A percentile compares a stretch with the other conserved stretches of the same genome.
These are phyloP conservation scores for Pseudocercospora ulei DNA, from an alignment of 2,329 filamentous ascomycete species.

Conservation along the genomic window DNA sequence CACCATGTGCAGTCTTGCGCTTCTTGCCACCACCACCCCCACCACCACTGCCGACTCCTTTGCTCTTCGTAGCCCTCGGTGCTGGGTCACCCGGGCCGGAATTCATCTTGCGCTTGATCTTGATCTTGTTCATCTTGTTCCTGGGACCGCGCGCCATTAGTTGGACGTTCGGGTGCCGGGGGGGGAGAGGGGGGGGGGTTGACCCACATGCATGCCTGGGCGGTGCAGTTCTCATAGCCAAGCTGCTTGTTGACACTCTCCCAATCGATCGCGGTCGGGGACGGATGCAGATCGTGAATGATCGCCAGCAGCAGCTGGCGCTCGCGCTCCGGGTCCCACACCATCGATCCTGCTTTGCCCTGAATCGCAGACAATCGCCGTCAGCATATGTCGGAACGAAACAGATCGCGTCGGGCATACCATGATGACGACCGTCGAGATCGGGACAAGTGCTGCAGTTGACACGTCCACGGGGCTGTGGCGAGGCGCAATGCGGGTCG, in stretches of 20 bases:
- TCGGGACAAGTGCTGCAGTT: no score
- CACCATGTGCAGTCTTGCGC: conserved; percentile 11
- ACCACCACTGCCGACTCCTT: conserved; percentile 4
- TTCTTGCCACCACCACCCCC: conserved; percentile 7
- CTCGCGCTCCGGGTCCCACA: conserved; percentile 1
- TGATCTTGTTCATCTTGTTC: conserved; percentile 7
- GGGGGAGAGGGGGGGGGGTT: no score
- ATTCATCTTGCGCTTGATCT: neutral
- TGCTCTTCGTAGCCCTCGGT: conserved; percentile 3
- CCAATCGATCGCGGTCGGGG: neutral
- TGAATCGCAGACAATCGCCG: no score
- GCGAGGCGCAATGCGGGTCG: no score
- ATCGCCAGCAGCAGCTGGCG: conserved; percentile 4
- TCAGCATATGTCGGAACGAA: neutral
- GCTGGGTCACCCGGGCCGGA: neutral
- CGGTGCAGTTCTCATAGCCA: neutral
- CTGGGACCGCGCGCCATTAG: neutral
- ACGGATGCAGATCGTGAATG: neutral
- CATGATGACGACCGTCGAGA: no score
- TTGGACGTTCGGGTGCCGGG: neutral
- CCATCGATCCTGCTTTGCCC: neutral
- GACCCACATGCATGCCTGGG: neutral
- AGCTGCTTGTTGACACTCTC: neutral
- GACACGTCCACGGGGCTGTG: no score
- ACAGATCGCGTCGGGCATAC: neutral